Evolutionary conservation across 177 flowering plant genomes (phyloP).

Genomic region (Telopea speciosissima): DNA sequence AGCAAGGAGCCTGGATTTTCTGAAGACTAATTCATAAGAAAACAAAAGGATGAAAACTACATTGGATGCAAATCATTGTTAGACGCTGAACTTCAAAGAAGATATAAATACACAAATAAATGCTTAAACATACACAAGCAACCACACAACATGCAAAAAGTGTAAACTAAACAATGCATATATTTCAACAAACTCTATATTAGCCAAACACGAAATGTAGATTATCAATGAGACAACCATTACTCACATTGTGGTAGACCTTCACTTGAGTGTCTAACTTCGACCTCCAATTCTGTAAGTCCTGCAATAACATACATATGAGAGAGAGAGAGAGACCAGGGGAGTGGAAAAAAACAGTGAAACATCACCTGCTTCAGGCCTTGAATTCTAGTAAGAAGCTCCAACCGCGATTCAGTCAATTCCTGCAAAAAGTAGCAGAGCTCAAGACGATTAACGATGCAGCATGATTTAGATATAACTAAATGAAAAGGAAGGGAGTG

Average conservation of each 20-base stretch:
- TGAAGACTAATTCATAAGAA: too few species aligned
- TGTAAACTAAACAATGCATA: too few species aligned
- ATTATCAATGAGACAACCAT: not conserved
- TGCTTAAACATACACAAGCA: too few species aligned
- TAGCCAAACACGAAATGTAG: too few species aligned
- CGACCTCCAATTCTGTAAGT: constrained; percentile 85
- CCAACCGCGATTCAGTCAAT: constrained; percentile 66
- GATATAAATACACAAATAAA: too few species aligned
- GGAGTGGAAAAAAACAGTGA: too few species aligned
- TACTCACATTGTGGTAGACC: constrained; percentile 68
- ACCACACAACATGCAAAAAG: too few species aligned
- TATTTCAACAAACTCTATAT: too few species aligned
- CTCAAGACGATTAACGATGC: not conserved
- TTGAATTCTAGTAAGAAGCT: constrained; percentile 69
- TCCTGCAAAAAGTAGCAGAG: constrained; percentile 43
- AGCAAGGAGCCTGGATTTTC: too few species aligned
- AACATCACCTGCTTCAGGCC: constrained; percentile 62
- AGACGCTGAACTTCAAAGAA: too few species aligned
- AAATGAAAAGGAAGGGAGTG: not conserved
- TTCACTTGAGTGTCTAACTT: constrained; percentile 81
- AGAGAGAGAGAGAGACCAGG: not conserved
- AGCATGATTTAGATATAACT: not conserved
- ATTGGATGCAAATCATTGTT: too few species aligned
- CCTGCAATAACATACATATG: constrained; percentile 31
- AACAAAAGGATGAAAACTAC: too few species aligned